phyloP scores from a whole-genome alignment of 305 asterid genomes.

The Solanum hybrid region DNA sequence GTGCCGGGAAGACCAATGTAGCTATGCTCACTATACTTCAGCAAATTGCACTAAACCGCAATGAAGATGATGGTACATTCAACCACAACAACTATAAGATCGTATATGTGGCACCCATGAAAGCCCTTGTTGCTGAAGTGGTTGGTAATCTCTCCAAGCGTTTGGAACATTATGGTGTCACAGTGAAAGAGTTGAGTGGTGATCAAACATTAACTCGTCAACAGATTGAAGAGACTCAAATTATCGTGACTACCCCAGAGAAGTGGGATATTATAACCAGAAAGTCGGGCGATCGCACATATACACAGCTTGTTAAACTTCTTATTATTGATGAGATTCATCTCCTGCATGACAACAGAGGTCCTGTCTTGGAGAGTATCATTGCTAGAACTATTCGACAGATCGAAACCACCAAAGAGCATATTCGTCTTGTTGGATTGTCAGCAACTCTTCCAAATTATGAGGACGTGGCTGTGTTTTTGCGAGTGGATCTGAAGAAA shows the following conservation, averaged over 20 bases:
- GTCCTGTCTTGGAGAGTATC: conserved; percentile 95
- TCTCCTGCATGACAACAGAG: conserved; percentile 91
- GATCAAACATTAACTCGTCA: conserved; percentile 90
- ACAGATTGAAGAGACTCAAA: conserved; percentile 97
- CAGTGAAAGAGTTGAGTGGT: conserved; percentile 91
- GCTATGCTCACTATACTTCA: conserved; percentile 98
- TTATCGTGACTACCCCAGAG: conserved; percentile 97
- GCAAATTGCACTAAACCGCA: conserved; percentile 67
- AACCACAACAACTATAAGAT: conserved; percentile 71
- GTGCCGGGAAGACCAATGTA: conserved; percentile 97
- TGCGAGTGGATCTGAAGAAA: conserved; percentile 64
- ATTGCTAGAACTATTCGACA: conserved; percentile 96
- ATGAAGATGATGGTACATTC: conserved; percentile 49
- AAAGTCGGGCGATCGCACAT: conserved; percentile 96
- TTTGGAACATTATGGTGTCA: conserved; percentile 67
- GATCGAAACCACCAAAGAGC: conserved; percentile 86
- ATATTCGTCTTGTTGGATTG: conserved; percentile 89
- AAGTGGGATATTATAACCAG: conserved; percentile 98
- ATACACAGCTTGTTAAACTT: conserved; percentile 91
- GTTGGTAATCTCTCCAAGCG: conserved; percentile 93
- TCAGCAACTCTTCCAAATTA: conserved; percentile 97
- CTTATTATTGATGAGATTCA: conserved; percentile 93
- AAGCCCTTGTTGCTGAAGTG: conserved; percentile 96
- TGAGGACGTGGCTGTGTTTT: conserved; percentile 81
- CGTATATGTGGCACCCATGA: conserved; percentile 98